These are phyloP conservation scores for Geoglossum cookeanum DNA, from an alignment of 2,329 filamentous ascomycete species.

Conservation along the genomic window DNA sequence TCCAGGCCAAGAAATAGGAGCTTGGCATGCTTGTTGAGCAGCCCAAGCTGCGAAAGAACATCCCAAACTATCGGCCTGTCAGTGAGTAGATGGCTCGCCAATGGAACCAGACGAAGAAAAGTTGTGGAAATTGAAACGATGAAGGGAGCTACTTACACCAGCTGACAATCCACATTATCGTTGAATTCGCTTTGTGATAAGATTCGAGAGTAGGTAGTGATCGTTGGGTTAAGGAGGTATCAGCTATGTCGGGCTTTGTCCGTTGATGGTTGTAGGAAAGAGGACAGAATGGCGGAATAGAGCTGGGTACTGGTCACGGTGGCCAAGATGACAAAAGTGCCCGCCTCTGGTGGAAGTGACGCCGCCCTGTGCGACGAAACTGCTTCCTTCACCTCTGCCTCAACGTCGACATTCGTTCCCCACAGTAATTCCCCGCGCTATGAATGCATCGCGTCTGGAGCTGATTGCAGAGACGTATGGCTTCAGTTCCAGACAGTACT, in stretches of 20 bases:
- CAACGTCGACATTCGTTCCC: too few species aligned
- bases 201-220: background rate
- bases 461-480: too few species aligned
- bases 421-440: too few species aligned
- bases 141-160: constrained; percentile 49
- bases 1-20: constrained; percentile 83
- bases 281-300: background rate
- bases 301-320: background rate
- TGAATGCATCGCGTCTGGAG: too few species aligned
- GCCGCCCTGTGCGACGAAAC: too few species aligned
- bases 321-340: background rate
- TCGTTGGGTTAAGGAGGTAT: background rate
- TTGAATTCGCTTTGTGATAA: constrained; percentile 1
- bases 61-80: constrained; percentile 50
- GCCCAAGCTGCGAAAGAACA: constrained; percentile 66
- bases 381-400: too few species aligned
- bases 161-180: constrained; percentile 79
- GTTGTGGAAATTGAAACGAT: constrained; percentile 11
- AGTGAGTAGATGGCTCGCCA: background rate
- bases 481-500: too few species aligned
- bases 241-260: background rate
- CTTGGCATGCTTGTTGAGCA: constrained; percentile 93
- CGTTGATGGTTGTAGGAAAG: background rate
- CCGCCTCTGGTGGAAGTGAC: too few species aligned
- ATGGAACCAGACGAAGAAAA: constrained; percentile 1